Base-by-base conservation (phyloP, 305 asterid species). In the Fraxinus albicans region DNA sequence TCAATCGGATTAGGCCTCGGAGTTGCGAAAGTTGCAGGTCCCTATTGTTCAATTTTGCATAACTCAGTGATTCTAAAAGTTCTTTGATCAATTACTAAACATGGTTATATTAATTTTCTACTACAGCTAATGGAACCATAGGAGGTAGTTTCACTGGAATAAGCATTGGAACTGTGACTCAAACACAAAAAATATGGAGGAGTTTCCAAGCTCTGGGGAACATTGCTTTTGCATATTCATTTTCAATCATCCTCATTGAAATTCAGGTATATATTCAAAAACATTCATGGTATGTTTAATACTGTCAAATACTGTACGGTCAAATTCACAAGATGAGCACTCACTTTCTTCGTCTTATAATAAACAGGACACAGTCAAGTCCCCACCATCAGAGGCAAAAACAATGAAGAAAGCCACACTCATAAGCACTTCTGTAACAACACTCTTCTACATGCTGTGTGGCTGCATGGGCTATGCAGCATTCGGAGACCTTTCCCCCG, bases 221-320 rank as follows among this genome's bases (percentile, higher is more conserved):
- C 85, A 92, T 95, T 4, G 99, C 97, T 47, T 95, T 95, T 50
- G 98, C 99, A 6, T 94, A 95, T 87, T 94, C 99, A 3, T 95
- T 91, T 83, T 94, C 99, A 3, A 86, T 94, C 86, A 94, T 92
- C 75, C 98, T 95, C 8, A 89, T 94, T 6, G 97, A 95, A 80
- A 95, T 95, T 72, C 97, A 92, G 93, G 98, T 92, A 85, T 31
- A 17, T 19, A 31, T n/a, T 19, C 15, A 12, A 36, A 6, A 36
- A 36, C 8, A 36, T 36, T 36, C 40, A 36, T 8, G 40, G 40
- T 36, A 9, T 42, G 50, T 10, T 9, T 42, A 42, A 9, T 42
- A 42, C 50, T 42, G 50, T 42, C 50, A 36, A 36, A 36, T 58
- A 58, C 25, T 2, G 10, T 58, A 15, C 13, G 8, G 9, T 23